Percentiles rank a stretch among this genome's conserved stretches.
Conservation (phyloP, 805 yeast genomes). For the Candida verbasci region DNA sequence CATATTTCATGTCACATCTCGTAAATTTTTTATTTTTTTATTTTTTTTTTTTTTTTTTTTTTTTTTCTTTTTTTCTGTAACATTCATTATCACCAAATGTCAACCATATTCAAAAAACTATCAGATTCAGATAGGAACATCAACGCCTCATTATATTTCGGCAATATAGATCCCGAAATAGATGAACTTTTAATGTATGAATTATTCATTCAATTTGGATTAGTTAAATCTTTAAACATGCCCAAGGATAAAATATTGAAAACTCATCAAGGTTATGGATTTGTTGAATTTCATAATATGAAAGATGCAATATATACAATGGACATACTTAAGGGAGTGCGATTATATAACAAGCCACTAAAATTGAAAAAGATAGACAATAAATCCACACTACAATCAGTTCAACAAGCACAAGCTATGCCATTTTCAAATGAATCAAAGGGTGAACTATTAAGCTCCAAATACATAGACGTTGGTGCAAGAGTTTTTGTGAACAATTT, state of each 20-base stretch:
- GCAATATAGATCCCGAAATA: conserved; percentile 75
- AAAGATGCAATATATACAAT: conserved; percentile 70
- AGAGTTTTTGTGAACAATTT: conserved; percentile 54
- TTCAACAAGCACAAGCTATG: conserved; percentile 10
- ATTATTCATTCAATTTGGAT: conserved; percentile 80
- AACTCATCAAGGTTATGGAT: conserved; percentile 83
- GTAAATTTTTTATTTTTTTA: neutral
- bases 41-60: too few relatives aligned
- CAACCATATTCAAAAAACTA: conserved; percentile 28
- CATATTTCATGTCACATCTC: too few relatives aligned
- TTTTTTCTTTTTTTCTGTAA: too few relatives aligned
- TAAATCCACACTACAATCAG: conserved; percentile 5
- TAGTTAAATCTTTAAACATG: conserved; percentile 62
- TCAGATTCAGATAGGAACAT: conserved; percentile 49
- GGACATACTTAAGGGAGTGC: conserved; percentile 54
- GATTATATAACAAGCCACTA: conserved; percentile 57
- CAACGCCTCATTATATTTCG: conserved; percentile 69
- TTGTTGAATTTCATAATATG: conserved; percentile 61
- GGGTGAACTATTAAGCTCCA: conserved; percentile 7
- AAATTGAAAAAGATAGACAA: conserved; percentile 50
- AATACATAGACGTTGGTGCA: conserved; percentile 46
- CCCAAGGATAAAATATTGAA: conserved; percentile 75
- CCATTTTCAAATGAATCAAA: conserved; percentile 1
- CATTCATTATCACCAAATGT: conserved; percentile 16
- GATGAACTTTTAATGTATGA: conserved; percentile 74